These are phyloP conservation scores for Niveomyces coronatus DNA, from an alignment of 2,329 filamentous ascomycete genomes.

Conservation along the genomic window DNA sequence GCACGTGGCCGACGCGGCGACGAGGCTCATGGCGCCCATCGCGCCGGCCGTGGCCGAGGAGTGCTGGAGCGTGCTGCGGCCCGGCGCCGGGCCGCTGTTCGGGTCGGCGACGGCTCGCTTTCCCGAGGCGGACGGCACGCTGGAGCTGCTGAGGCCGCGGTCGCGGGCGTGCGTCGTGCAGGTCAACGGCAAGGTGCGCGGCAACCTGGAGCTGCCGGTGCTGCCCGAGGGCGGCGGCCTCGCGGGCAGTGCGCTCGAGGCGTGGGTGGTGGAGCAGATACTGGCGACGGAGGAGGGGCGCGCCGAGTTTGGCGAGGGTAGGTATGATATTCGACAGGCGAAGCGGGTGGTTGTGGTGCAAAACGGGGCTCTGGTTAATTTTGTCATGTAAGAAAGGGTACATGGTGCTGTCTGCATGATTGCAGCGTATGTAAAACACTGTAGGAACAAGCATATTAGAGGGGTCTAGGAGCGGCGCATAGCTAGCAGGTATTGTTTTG, in stretches of 20 bases:
- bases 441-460: neutral
- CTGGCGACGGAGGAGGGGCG: slow-evolving; percentile 50
- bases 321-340: slow-evolving; percentile 38
- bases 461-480: too few relatives aligned
- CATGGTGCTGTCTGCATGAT: too few relatives aligned
- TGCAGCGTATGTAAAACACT: too few relatives aligned
- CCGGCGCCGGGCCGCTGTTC: slow-evolving; percentile 30
- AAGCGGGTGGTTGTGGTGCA: slow-evolving; percentile 57
- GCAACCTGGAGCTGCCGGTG: slow-evolving; percentile 53
- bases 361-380: slow-evolving; percentile 62
- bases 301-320: slow-evolving; percentile 39
- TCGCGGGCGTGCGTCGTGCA: slow-evolving; percentile 56
- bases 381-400: slow-evolving; percentile 53
- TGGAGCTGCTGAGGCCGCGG: slow-evolving; percentile 38
- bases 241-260: slow-evolving; percentile 34
- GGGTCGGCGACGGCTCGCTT: slow-evolving; percentile 44
- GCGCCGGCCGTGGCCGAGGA: slow-evolving; percentile 74
- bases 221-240: slow-evolving; percentile 31
- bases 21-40: slow-evolving; percentile 69
- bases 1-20: slow-evolving; percentile 42
- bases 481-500: too few relatives aligned
- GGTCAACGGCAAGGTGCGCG: slow-evolving; percentile 68
- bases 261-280: slow-evolving; percentile 53
- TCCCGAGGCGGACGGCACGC: slow-evolving; percentile 44
- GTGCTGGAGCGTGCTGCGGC: slow-evolving; percentile 56